These are phyloP conservation scores for Blastobotrys malaysiensis DNA, from an alignment of 1,139 yeast genomes.

Conservation along the genomic window DNA sequence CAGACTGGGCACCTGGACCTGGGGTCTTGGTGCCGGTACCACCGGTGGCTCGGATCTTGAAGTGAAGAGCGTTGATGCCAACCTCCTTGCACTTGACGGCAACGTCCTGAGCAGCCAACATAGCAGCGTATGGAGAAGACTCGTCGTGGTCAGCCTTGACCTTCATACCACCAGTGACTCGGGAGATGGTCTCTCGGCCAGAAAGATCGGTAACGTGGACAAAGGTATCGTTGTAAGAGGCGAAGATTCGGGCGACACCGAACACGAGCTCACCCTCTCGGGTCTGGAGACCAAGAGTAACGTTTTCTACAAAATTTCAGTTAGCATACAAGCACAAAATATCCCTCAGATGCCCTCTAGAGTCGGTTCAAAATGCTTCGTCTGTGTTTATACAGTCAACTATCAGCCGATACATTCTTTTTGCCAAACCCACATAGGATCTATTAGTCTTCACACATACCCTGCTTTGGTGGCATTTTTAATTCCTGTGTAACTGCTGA, in stretches of 20 bases:
- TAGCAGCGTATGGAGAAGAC: slow-evolving; percentile 99
- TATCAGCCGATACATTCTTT: neutral
- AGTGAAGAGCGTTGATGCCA: slow-evolving; percentile 99
- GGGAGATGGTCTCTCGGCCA: slow-evolving; percentile 99
- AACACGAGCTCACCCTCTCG: slow-evolving; percentile 97
- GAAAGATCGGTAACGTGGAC: slow-evolving; percentile 99
- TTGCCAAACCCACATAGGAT: neutral
- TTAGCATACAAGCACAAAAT: no score
- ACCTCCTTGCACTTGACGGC: slow-evolving; percentile 99
- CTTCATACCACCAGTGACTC: slow-evolving; percentile 99
- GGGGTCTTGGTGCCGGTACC: slow-evolving; percentile 99
- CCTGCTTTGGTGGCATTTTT: slow-evolving; percentile 11
- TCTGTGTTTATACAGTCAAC: neutral
- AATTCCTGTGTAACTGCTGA: neutral
- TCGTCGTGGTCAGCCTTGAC: slow-evolving; percentile 99
- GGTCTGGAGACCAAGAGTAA: slow-evolving; percentile 76
- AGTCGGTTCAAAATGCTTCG: neutral
- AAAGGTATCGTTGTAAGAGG: slow-evolving; percentile 99
- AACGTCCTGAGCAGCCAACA: slow-evolving; percentile 99
- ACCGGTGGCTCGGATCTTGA: slow-evolving; percentile 99
- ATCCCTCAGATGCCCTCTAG: neutral
- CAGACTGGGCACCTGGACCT: slow-evolving; percentile 99
- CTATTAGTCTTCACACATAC: slow-evolving; percentile 7
- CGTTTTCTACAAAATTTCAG: slow-evolving; percentile 37
- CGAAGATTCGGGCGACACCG: slow-evolving; percentile 99